Base-by-base conservation (phyloP, 2,329 filamentous ascomycete genomes). In the Botrytis squamosa region DNA sequence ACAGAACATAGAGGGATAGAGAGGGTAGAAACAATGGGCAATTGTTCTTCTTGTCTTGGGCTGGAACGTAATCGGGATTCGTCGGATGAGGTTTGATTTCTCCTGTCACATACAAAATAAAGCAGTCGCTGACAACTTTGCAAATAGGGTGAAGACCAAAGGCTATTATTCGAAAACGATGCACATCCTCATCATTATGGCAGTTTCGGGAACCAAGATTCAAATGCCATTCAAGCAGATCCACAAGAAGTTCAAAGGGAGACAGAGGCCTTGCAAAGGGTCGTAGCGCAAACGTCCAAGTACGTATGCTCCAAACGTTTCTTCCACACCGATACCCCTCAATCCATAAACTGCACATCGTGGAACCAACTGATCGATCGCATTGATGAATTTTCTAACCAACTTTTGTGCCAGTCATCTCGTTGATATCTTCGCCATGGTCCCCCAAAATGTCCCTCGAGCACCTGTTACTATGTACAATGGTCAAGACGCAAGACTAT, bases 351-450 rank as follows among this genome's bases (percentile, higher is more conserved):
- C 16, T 55, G 25, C 20, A 22, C 46, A 42, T 40, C 16, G 49
- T 29, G 36, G 36, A 68, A 36, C 40, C 22, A 49, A 60, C 22
- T 62, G 20, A 33, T 42, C 40, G 40, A 69, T 49, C 12, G 40
- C 25, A n/a, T 29, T 25, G 40, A n/a, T 46, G 55, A 1, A 7
- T 20, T 33, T 49, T 46, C 52, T 22, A 73, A 75, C 76, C 78
- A 75, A 78, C 73, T 60, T 72, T 64, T 42, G 36, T 60, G 57
- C 60, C 79, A 91, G 89, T 78, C 90, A 91, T 78, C 88, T 91
- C 83, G 89, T 91, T 75, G 89, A 91, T 79, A 88, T 91, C 65
- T 91, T 91, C 82, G 89, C 91, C 76, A 89, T 90, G 79, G 86
- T 87, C 52, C 88, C 88, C 36, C 85, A 87, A 74, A 85, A 85